These are phyloP conservation scores for Solanum sparsipilum DNA, from an alignment of 257 asterid genomes.

Conservation along the genomic window DNA sequence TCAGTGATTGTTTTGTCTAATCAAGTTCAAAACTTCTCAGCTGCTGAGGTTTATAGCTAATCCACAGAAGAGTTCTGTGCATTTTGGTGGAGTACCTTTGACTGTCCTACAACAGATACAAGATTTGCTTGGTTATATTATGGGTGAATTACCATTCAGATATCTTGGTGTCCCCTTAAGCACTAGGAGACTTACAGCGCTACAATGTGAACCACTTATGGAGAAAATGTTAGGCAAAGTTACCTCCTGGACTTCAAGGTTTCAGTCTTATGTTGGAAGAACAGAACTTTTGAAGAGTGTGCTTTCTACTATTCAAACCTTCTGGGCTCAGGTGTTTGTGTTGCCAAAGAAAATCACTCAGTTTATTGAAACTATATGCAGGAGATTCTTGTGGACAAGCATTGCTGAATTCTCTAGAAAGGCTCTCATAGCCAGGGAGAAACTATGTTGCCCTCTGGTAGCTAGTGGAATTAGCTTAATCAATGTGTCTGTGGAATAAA, in stretches of 20 bases:
- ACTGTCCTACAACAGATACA: neutral
- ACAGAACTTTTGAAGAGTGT: neutral
- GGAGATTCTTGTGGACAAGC: neutral
- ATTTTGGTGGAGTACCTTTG: neutral
- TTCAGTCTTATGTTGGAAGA: neutral
- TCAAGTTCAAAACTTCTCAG: neutral
- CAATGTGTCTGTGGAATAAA: neutral
- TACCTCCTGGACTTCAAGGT: neutral
- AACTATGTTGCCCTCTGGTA: neutral
- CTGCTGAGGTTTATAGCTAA: neutral
- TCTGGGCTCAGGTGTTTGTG: neutral
- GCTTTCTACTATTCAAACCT: neutral
- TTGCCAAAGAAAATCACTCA: neutral
- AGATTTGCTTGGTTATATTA: neutral
- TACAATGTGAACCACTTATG: neutral
- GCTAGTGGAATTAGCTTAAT: neutral
- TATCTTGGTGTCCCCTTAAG: neutral
- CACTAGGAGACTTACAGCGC: neutral
- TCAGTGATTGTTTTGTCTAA: neutral
- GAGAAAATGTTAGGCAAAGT: neutral
- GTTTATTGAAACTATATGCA: neutral
- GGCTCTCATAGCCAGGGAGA: neutral
- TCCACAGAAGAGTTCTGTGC: neutral
- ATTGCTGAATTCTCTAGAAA: neutral
- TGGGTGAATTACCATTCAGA: neutral